Conservation (phyloP, 164 flowering plant genomes). For the Magnolia changhungtana region DNA sequence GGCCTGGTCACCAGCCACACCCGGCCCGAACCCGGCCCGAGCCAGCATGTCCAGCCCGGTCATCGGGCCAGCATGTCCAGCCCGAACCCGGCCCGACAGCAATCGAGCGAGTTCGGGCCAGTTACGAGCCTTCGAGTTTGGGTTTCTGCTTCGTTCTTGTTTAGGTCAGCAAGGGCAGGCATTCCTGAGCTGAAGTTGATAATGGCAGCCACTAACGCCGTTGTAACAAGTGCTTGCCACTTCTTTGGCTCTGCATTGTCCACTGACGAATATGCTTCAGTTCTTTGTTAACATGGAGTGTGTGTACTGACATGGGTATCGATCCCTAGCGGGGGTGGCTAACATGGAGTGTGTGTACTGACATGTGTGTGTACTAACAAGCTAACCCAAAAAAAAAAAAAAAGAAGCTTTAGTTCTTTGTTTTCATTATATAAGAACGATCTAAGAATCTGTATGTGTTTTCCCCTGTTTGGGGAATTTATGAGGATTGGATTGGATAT, state of each 20-base stretch:
- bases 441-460: neutral
- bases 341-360: too few species aligned
- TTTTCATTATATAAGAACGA: neutral
- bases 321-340: too few species aligned
- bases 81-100: too few species aligned
- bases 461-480: neutral
- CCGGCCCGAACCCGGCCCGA: too few species aligned
- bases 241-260: slow-evolving; percentile 31
- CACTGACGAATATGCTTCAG: neutral
- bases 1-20: too few species aligned
- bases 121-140: neutral
- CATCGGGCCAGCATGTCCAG: too few species aligned
- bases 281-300: too few species aligned
- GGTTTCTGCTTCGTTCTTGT: slow-evolving; percentile 75
- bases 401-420: neutral
- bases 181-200: slow-evolving; percentile 39
- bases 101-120: too few species aligned
- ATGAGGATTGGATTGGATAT: neutral
- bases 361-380: too few species aligned
- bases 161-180: slow-evolving; percentile 81
- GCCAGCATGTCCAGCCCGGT: too few species aligned
- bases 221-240: slow-evolving; percentile 52
- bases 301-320: too few species aligned
- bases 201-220: slow-evolving; percentile 70
- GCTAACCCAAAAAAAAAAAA: too few species aligned